Evolutionary conservation across 148 eudicot genomes (phyloP).

Genomic region (Agrostemma githago): DNA sequence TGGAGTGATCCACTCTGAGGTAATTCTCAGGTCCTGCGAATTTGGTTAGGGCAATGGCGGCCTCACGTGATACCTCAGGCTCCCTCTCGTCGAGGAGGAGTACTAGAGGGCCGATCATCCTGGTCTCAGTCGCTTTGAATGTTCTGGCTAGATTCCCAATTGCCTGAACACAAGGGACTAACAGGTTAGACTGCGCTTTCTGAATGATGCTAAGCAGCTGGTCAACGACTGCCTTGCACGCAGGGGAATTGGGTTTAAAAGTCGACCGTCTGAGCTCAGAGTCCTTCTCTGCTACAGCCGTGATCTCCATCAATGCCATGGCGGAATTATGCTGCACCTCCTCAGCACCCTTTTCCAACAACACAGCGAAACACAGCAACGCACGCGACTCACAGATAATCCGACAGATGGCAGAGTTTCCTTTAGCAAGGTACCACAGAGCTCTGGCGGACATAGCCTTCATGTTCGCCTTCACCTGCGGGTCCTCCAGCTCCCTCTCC

Average conservation of each 20-base stretch:
- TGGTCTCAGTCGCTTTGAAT: conserved; percentile 64
- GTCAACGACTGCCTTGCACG: conserved; percentile 70
- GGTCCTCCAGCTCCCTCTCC: conserved; percentile 58
- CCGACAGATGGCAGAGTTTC: conserved; percentile 51
- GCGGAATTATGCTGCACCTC: conserved; percentile 67
- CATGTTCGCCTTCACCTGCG: conserved; percentile 65
- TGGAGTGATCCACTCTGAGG: conserved; percentile 48
- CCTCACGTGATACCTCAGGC: conserved; percentile 50
- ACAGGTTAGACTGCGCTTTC: conserved; percentile 44
- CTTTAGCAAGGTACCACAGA: conserved; percentile 54
- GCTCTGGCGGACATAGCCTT: conserved; percentile 81
- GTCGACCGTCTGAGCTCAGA: conserved; percentile 56
- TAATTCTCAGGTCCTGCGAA: conserved; percentile 59
- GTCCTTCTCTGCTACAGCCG: conserved; percentile 66
- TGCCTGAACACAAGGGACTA: conserved; percentile 51
- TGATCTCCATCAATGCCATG: conserved; percentile 78
- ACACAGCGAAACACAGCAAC: conserved; percentile 65
- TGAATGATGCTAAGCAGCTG: conserved; percentile 38
- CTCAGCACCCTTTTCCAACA: conserved; percentile 60
- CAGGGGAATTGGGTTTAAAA: conserved; percentile 75
- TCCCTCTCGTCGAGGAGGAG: conserved; percentile 59
- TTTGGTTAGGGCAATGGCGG: conserved; percentile 42
- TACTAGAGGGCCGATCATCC: conserved; percentile 57
- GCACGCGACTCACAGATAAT: conserved; percentile 79
- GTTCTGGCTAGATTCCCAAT: conserved; percentile 74